Evolutionary conservation across 2,329 filamentous ascomycete species (phyloP), one percentile per base, ranked within the genome.

Genomic region (Gaeumannomyces tritici): DNA sequence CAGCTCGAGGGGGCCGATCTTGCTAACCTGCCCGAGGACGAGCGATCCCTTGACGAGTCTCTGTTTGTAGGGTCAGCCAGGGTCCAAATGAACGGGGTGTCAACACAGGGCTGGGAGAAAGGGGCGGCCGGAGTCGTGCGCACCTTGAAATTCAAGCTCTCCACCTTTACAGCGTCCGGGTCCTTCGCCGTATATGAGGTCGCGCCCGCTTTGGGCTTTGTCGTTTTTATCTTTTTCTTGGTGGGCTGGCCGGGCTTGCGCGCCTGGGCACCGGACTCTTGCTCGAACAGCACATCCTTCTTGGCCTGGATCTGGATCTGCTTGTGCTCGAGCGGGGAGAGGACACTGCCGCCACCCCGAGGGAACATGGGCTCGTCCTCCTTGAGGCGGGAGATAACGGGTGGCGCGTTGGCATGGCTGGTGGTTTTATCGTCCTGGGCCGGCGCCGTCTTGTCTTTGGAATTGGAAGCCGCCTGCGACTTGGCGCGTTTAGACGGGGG

Each of bases 301-400:
- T 90, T 95, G 57, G 95, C 95, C 75, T 98, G 89, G 63, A 96
- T 88, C 70, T 95, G 89, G 66, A 99, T 98, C 75, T 98, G 91
- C 77, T 96, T 97, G 73, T 96, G 90, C 74, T 99, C 95, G 61
- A 99, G 80, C 26, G 95, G 93, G 2, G 95, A 97, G 72, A 99
- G 79, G 61, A 96, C 82, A 71, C 91, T 96, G 61, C 87, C 93
- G 56, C 95, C 96, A 62, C 95, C 95, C 81, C 95, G 86, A 67
- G 95, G 93, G 70, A 99, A 99, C 57, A 93, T 82, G 42, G 88
- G 87, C 72, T 97, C 95, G 67, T 98, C 95, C 67, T 95, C 89
- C 73, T 82, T 86, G 60, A 84, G 71, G 13, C 78, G 71, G 51
- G 81, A 80, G 62, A 83, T 72, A 33, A 77, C 65, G 3, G 69